These are phyloP conservation scores for Rhodocollybia butyracea DNA, from an alignment of 768 basidiomycete genomes.

Conservation along the genomic window DNA sequence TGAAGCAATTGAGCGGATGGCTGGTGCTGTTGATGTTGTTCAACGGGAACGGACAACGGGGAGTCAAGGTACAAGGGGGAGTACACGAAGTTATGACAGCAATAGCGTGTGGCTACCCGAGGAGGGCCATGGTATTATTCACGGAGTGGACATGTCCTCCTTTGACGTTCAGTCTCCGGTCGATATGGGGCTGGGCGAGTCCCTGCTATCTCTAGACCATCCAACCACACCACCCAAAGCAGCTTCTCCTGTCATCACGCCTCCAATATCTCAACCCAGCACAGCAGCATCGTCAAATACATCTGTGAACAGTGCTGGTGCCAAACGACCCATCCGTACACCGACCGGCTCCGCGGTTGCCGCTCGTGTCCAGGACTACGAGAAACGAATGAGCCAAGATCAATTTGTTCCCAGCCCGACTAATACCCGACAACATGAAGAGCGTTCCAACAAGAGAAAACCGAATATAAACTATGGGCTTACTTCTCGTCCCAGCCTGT, in stretches of 20 bases:
- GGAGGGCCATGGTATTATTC: constrained; percentile 3
- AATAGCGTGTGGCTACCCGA: constrained; percentile 7
- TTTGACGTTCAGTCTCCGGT: constrained; percentile 28
- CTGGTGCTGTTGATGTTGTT: constrained; percentile 62
- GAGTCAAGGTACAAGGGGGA: constrained; percentile 10
- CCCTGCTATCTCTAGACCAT: constrained; percentile 7
- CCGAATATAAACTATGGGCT: constrained; percentile 59
- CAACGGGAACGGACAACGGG: constrained; percentile 43
- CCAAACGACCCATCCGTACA: constrained; percentile 11
- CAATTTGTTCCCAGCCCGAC: constrained; percentile 28
- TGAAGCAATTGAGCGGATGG: constrained; percentile 63
- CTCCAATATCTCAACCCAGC: constrained; percentile 8
- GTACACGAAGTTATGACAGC: constrained; percentile 11
- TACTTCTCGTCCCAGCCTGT: constrained; percentile 59
- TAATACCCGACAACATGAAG: constrained; percentile 42
- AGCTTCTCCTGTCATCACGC: constrained; percentile 11
- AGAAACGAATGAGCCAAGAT: constrained; percentile 55
- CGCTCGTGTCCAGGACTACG: constrained; percentile 53
- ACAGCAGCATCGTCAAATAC: constrained; percentile 7
- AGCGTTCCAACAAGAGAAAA: constrained; percentile 35
- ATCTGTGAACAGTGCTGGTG: neutral
- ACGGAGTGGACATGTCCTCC: constrained; percentile 2
- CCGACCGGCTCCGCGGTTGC: constrained; percentile 36
- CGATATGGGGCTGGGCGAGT: constrained; percentile 21
- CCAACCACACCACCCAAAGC: constrained; percentile 10